Evolutionary conservation across 495 filamentous ascomycete genomes (phyloP).

Genomic region (Paragyromitra xinjiangensis): DNA sequence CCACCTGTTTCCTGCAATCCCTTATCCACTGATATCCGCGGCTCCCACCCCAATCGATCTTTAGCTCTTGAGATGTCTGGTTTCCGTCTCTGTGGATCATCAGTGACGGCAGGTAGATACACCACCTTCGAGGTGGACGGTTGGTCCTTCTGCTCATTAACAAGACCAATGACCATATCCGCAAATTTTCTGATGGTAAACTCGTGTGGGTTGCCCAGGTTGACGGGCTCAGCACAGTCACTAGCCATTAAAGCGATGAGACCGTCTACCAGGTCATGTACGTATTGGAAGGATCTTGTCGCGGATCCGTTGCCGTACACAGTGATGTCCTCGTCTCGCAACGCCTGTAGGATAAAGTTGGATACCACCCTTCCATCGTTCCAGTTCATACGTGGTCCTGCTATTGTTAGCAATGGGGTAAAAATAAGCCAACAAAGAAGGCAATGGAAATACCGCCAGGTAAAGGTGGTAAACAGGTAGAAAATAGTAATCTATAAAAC

Average conservation of each 20-base stretch:
- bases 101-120: slow-evolving; percentile 50
- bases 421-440: not conserved
- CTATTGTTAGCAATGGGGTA: slow-evolving; percentile 19
- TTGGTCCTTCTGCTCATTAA: slow-evolving; percentile 36
- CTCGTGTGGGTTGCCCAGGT: slow-evolving; percentile 57
- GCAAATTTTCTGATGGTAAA: slow-evolving; percentile 56
- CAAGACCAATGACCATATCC: slow-evolving; percentile 49
- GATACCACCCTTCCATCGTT: slow-evolving; percentile 57
- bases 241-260: slow-evolving; percentile 55
- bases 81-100: slow-evolving; percentile 55
- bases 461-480: not conserved
- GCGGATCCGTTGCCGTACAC: slow-evolving; percentile 56
- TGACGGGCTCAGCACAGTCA: slow-evolving; percentile 55
- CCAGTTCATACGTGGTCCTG: slow-evolving; percentile 55
- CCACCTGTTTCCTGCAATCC: slow-evolving; percentile 56
- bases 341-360: slow-evolving; percentile 57
- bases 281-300: slow-evolving; percentile 56
- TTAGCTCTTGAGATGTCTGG: slow-evolving; percentile 57
- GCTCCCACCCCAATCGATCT: slow-evolving; percentile 53
- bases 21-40: slow-evolving; percentile 36
- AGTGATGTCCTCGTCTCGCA: slow-evolving; percentile 52
- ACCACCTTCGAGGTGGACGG: slow-evolving; percentile 33
- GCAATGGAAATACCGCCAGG: not conserved
- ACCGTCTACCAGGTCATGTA: slow-evolving; percentile 55
- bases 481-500: not conserved